phyloP scores from a whole-genome alignment of 306 rosid genomes.

The Glycine soja region DNA sequence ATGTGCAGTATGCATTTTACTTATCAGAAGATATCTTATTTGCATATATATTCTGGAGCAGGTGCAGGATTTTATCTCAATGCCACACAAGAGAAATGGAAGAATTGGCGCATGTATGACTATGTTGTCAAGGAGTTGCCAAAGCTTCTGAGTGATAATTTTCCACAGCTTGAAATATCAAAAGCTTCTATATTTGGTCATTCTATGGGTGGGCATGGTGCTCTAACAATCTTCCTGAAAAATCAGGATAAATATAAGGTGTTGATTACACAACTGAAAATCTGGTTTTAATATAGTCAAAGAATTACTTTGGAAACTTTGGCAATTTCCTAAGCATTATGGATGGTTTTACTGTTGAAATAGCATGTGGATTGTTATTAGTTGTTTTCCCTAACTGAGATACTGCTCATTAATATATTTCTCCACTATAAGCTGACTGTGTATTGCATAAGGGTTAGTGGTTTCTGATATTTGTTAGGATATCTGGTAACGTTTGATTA shows the following conservation, averaged over 20 bases:
- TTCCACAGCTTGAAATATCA: slow-evolving; percentile 81
- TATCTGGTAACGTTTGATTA: not conserved
- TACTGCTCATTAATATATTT: too few species aligned
- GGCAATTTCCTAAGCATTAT: slow-evolving; percentile 14
- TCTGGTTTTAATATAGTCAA: not conserved
- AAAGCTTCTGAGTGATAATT: slow-evolving; percentile 70
- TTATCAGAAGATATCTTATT: not conserved
- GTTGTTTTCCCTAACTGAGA: not conserved
- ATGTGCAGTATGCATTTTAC: slow-evolving; percentile 31
- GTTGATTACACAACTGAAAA: slow-evolving; percentile 34
- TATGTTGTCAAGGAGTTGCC: slow-evolving; percentile 93
- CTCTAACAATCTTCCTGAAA: slow-evolving; percentile 84
- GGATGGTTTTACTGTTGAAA: slow-evolving; percentile 16
- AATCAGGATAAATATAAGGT: slow-evolving; percentile 93
- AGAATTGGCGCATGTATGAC: slow-evolving; percentile 97
- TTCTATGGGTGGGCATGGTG: slow-evolving; percentile 99
- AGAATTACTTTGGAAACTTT: not conserved
- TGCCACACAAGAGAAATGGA: slow-evolving; percentile 97
- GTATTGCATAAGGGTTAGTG: not conserved
- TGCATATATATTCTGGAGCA: slow-evolving; percentile 48
- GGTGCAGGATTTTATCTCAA: slow-evolving; percentile 98
- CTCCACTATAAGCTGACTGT: too few species aligned
- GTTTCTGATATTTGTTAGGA: slow-evolving; percentile 9
- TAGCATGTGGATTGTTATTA: slow-evolving; percentile 1
- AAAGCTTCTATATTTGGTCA: slow-evolving; percentile 91